These are phyloP conservation scores for Aspergillus alliaceus DNA, from an alignment of 2,329 filamentous ascomycete species.

Conservation along the genomic window DNA sequence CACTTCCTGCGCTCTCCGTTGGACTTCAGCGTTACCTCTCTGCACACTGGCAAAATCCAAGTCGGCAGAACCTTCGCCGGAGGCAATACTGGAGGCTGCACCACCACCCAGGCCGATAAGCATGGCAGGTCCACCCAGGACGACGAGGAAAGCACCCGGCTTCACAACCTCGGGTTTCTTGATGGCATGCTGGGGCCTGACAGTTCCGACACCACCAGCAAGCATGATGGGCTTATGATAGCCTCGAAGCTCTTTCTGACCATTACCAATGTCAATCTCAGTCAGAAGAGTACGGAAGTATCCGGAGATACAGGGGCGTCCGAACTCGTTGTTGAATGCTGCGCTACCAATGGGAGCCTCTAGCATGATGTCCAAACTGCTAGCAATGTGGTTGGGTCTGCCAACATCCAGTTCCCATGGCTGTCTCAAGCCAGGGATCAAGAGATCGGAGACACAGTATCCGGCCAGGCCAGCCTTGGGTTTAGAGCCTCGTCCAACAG, in stretches of 20 bases:
- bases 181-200: conserved; percentile 84
- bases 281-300: conserved; percentile 89
- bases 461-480: conserved; percentile 90
- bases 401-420: conserved; percentile 93
- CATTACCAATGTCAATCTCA: conserved; percentile 60
- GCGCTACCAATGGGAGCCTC: conserved; percentile 95
- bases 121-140: conserved; percentile 95
- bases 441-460: conserved; percentile 91
- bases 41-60: conserved; percentile 97
- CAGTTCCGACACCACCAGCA: conserved; percentile 90
- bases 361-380: conserved; percentile 94
- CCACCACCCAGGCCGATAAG: conserved; percentile 94
- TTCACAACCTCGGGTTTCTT: conserved; percentile 79
- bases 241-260: conserved; percentile 72
- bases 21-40: conserved; percentile 93
- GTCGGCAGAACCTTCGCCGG: conserved; percentile 84
- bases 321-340: conserved; percentile 97
- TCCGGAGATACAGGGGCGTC: conserved; percentile 81
- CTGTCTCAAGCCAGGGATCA: conserved; percentile 77
- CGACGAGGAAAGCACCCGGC: conserved; percentile 85
- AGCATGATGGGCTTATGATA: conserved; percentile 99
- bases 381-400: conserved; percentile 87
- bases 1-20: conserved; percentile 93
- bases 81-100: conserved; percentile 87
- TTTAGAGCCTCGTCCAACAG: conserved; percentile 86